A percentile compares a stretch with the other conserved stretches of the same genome.
phyloP scores from a whole-genome alignment of 305 asterid species.

The Euphrasia arctica region DNA sequence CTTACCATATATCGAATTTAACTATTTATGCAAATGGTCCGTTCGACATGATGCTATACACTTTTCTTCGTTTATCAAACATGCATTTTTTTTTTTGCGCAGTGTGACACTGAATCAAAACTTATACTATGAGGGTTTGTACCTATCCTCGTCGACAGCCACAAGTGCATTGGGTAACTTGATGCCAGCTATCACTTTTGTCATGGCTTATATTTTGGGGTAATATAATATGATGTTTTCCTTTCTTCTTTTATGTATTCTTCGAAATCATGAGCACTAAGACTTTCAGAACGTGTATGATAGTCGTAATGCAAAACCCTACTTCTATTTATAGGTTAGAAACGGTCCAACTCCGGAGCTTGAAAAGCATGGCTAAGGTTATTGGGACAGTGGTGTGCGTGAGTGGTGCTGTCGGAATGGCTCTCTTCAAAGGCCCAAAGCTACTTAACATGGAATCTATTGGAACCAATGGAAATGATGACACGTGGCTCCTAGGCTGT shows the following conservation, averaged over 20 bases:
- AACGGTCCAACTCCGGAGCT: conserved; percentile 39
- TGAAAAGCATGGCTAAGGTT: conserved; percentile 59
- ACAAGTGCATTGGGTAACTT: conserved; percentile 64
- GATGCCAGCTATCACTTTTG: conserved; percentile 68
- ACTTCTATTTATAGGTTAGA: conserved; percentile 32
- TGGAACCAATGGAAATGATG: conserved; percentile 21
- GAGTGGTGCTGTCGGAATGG: conserved; percentile 59
- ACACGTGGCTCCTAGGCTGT: background rate
- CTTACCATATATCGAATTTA: background rate
- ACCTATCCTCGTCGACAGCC: conserved; percentile 57
- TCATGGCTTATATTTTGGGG: conserved; percentile 59
- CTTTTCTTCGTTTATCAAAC: background rate
- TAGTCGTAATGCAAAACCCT: no score
- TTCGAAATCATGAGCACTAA: no score
- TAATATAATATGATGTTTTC: conserved; percentile 17
- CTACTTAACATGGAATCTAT: conserved; percentile 44
- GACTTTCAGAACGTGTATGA: no score
- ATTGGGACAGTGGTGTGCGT: conserved; percentile 55
- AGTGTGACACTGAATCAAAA: conserved; percentile 71
- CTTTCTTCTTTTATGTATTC: no score
- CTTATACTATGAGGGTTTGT: conserved; percentile 51
- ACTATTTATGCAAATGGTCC: background rate
- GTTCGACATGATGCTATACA: no score
- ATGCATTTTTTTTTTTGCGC: conserved; percentile 16
- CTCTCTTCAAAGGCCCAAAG: conserved; percentile 66